Percentiles rank a stretch among this genome's conserved stretches.
phyloP scores from a whole-genome alignment of 192 early-diverging fungal genomes.

The Cetraspora pellucida region DNA sequence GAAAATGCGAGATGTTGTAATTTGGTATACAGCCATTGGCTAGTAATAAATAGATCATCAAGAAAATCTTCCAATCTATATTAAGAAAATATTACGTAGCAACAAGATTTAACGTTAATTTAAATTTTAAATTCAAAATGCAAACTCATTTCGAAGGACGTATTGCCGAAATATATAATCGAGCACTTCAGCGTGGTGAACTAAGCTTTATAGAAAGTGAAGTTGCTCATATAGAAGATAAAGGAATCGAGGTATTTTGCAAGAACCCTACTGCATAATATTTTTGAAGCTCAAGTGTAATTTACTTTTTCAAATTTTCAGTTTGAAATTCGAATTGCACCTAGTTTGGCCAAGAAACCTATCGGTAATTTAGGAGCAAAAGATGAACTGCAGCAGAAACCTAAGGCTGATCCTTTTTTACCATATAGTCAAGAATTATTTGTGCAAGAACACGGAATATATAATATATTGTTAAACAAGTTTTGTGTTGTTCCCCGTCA shows the following conservation, averaged over 20 bases:
- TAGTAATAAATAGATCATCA: no score
- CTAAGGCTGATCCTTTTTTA: conserved; percentile 51
- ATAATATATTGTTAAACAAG: conserved; percentile 59
- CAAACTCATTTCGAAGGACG: conserved; percentile 10
- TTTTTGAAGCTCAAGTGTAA: not conserved
- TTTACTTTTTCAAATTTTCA: conserved; percentile 26
- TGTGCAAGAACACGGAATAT: conserved; percentile 47
- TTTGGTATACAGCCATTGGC: no score
- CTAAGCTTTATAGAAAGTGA: conserved; percentile 11
- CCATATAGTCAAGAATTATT: conserved; percentile 51
- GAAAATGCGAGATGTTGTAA: no score
- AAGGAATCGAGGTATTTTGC: conserved; percentile 12
- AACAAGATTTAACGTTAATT: not conserved
- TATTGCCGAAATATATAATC: not conserved
- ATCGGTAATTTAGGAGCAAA: conserved; percentile 28
- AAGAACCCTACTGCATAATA: not conserved
- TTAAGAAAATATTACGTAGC: not conserved
- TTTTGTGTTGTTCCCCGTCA: conserved; percentile 58
- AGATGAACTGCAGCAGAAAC: not conserved
- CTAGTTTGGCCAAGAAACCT: conserved; percentile 48
- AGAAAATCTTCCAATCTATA: not conserved
- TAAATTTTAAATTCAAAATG: not conserved
- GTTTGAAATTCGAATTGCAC: conserved; percentile 53
- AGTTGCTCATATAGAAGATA: not conserved
- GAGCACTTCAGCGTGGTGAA: conserved; percentile 23